Conservation (phyloP, 108 stramenopile genomes). For the Fragilariopsis cylindrus region DNA sequence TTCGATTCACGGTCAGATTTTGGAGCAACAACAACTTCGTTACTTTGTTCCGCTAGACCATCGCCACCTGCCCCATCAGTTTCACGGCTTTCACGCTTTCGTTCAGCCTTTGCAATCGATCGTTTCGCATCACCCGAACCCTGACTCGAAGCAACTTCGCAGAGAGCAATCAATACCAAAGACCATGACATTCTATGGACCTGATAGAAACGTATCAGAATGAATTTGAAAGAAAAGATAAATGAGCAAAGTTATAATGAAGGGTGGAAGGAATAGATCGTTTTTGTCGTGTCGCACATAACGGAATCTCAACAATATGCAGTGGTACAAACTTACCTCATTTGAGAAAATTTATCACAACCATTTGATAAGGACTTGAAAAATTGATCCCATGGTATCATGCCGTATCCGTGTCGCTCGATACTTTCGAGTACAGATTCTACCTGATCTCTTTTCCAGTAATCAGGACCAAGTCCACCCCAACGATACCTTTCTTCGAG, state of each 20-base stretch:
- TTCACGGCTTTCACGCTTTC: conserved; percentile 26
- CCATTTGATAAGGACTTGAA: conserved; percentile 15
- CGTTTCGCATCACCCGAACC: conserved; percentile 38
- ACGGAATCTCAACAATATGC: background rate
- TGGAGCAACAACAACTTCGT: background rate
- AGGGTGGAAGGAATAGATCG: background rate
- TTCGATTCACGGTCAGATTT: conserved; percentile 1
- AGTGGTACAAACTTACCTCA: conserved; percentile 16
- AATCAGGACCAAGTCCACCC: conserved; percentile 48
- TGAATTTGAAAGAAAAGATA: background rate
- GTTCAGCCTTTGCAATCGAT: conserved; percentile 36
- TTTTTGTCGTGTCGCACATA: background rate
- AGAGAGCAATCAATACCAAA: conserved; percentile 48
- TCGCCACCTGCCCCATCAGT: conserved; percentile 26
- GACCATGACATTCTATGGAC: conserved; percentile 79
- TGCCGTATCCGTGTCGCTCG: conserved; percentile 60
- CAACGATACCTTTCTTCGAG: conserved; percentile 46
- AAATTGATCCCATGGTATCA: conserved; percentile 55
- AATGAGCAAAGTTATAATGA: background rate
- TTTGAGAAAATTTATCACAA: conserved; percentile 5
- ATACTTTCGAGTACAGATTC: conserved; percentile 49
- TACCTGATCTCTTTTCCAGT: conserved; percentile 61
- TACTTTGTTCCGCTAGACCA: conserved; percentile 9
- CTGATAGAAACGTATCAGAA: conserved; percentile 17
- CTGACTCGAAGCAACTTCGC: conserved; percentile 64